Percentiles rank a stretch among this genome's conserved stretches.
Conservation (phyloP, 441 rosid genomes). For the Jatropha podagrica region DNA sequence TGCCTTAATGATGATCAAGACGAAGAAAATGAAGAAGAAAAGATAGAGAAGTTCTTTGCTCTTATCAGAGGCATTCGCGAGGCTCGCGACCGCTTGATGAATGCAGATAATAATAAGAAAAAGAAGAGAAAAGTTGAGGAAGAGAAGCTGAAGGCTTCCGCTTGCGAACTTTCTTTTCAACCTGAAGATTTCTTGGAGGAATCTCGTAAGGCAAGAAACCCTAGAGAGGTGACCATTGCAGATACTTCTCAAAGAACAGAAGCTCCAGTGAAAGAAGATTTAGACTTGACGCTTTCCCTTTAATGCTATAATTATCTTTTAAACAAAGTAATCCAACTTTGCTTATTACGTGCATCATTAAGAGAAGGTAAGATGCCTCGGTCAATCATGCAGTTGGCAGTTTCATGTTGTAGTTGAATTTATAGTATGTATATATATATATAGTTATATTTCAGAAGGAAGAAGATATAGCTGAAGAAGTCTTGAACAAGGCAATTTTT, state of each 20-base stretch:
- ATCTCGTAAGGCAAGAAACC: not conserved
- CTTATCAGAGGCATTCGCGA: slow-evolving; percentile 27
- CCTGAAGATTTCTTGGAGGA: slow-evolving; percentile 38
- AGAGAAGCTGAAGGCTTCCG: slow-evolving; percentile 6
- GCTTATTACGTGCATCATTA: too few relatives aligned
- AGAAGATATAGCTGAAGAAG: too few relatives aligned
- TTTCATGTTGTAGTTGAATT: too few relatives aligned
- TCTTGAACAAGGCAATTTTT: too few relatives aligned
- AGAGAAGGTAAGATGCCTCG: too few relatives aligned
- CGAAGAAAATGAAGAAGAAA: slow-evolving; percentile 29
- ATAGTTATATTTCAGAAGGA: too few relatives aligned
- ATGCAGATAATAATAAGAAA: not conserved
- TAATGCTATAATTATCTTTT: not conserved
- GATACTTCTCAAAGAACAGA: slow-evolving; percentile 3
- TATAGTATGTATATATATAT: too few relatives aligned
- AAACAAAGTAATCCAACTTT: too few relatives aligned
- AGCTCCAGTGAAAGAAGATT: slow-evolving; percentile 5
- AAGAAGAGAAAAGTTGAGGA: slow-evolving; percentile 16
- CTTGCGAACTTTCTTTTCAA: slow-evolving; percentile 38
- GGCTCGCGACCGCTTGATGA: slow-evolving; percentile 29
- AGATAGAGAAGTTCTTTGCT: slow-evolving; percentile 39
- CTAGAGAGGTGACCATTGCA: not conserved
- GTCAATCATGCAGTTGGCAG: too few relatives aligned
- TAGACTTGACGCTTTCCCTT: slow-evolving; percentile 33
- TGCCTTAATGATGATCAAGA: not conserved